Percentiles rank a stretch among this genome's conserved stretches.
Evolutionary conservation across 202 grass and related monocot species (phyloP).

Genomic region (Eragrostis tef): DNA sequence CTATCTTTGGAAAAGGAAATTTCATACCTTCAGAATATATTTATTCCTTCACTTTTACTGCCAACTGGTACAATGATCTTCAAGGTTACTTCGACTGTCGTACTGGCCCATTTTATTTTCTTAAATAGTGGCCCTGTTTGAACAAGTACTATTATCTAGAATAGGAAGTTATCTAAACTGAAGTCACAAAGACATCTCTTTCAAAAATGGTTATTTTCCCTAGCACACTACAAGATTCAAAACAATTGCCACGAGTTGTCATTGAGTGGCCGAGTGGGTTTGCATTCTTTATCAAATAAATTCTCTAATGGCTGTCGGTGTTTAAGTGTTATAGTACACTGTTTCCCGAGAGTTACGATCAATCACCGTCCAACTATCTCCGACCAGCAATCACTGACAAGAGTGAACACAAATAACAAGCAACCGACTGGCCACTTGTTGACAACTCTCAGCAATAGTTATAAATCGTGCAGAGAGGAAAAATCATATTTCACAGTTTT

Average conservation of each 20-base stretch:
- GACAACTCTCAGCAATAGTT: no score
- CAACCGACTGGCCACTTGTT: no score
- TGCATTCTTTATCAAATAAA: no score
- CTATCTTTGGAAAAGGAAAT: neutral
- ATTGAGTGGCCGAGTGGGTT: no score
- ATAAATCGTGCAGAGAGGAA: neutral
- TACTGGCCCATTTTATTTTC: neutral
- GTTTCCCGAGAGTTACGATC: no score
- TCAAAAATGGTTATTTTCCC: neutral
- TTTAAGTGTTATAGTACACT: no score
- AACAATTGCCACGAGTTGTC: no score
- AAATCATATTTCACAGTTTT: neutral
- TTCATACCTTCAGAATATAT: conserved; percentile 1
- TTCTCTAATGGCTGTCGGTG: no score
- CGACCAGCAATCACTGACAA: no score
- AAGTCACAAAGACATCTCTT: neutral
- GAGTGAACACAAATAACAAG: no score
- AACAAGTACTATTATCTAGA: neutral
- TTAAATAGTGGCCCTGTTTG: neutral
- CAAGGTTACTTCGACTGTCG: neutral
- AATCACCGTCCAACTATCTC: no score
- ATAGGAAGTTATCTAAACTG: neutral
- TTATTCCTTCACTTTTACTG: neutral
- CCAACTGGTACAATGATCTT: neutral
- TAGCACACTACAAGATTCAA: no score